Base-by-base conservation (phyloP, 441 rosid genomes). In the California macrophylla region DNA sequence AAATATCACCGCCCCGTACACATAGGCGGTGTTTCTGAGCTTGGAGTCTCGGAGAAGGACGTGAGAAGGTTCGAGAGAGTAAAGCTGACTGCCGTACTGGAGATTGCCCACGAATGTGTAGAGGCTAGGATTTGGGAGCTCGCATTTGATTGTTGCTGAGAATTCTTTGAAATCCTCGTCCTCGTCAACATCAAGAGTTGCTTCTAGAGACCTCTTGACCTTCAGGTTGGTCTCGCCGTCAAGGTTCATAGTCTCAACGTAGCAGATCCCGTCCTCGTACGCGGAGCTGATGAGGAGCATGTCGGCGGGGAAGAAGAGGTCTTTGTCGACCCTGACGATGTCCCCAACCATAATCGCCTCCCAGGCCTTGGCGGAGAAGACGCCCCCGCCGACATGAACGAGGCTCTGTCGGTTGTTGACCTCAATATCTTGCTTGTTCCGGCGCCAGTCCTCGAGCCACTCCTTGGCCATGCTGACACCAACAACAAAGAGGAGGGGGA, bases 171-270 rank as follows among this genome's bases (percentile, higher is more conserved):
- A 90, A 76, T 74, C 72, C 1, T 82, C 76, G 20, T 92, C 97
- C 40, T 89, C 92, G 0, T 80, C 81, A 66, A 87, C 26, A 15
- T 75, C 78, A 24, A 83, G 80, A 36, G 98, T 92, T 3, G 75
- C 83, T 26, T 90, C 91, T 0, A 85, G 78, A 38, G 91, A 89
- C 79, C 89, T 93, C 72, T 91, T 94, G 23, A 87, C 76, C 75
- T 94, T 94, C 82, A 94, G 69, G 71, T 92, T 94, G 38, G 98
- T 94, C 78, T 94, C 98, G 30, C 98, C 98, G 45, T 94, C 98
- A 56, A 94, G 92, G 69, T 94, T 94, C 79, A 73, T 94, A 32
- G 98, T 94, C 81, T 94, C 98, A 36, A 94, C 98, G 69, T 94
- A 94, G 91, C 98, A 94, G 66, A 89, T 84, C 74, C 89, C 90